Conservation (phyloP, 768 basidiomycete genomes). For the Leccinum subgranulosum region DNA sequence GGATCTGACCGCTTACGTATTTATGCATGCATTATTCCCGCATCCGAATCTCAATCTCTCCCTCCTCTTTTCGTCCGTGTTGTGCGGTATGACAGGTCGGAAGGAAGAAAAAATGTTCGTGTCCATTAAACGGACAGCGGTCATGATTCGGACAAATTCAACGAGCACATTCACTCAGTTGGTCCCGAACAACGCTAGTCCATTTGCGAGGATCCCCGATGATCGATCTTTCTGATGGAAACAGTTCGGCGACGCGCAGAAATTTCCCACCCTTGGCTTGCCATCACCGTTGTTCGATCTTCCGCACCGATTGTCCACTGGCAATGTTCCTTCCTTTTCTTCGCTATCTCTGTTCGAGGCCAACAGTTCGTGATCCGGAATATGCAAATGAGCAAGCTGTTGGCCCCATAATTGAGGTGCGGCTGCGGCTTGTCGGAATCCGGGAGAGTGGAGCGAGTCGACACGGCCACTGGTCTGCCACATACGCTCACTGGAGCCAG, state of each 20-base stretch:
- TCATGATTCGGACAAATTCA: background rate
- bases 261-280: slow-evolving; percentile 4
- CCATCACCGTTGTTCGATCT: slow-evolving; percentile 13
- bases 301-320: background rate
- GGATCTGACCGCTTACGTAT: slow-evolving; percentile 32
- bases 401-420: background rate
- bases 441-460: background rate
- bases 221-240: slow-evolving; percentile 33
- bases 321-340: slow-evolving; percentile 1
- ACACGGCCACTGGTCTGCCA: background rate
- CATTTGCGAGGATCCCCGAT: slow-evolving; percentile 17
- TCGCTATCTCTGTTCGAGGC: background rate
- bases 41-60: slow-evolving; percentile 2
- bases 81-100: slow-evolving; percentile 3
- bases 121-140: slow-evolving; percentile 3
- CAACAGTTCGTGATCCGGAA: background rate
- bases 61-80: slow-evolving; percentile 12
- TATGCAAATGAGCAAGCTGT: background rate
- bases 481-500: background rate
- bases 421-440: background rate
- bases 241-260: slow-evolving; percentile 6
- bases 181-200: slow-evolving; percentile 17
- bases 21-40: slow-evolving; percentile 6
- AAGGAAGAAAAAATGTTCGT: background rate
- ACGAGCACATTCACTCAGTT: slow-evolving; percentile 1